Evolutionary conservation across 768 basidiomycete species (phyloP).

Genomic region (Amanita subjunquillea): DNA sequence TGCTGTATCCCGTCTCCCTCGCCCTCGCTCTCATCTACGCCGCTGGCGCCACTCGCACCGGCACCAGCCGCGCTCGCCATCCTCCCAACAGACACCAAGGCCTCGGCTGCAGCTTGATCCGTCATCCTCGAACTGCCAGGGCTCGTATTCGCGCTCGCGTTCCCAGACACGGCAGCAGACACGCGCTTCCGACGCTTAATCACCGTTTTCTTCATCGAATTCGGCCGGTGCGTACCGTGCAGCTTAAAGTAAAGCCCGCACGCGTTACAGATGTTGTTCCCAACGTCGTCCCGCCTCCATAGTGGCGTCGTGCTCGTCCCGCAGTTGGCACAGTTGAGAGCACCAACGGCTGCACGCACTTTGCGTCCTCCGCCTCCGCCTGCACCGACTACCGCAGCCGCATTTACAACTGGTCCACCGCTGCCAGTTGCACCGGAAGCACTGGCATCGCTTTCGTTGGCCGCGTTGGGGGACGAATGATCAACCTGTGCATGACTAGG

Average conservation of each 20-base stretch:
- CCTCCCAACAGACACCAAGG: conserved; percentile 76
- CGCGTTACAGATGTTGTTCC: conserved; percentile 92
- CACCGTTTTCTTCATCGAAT: conserved; percentile 98
- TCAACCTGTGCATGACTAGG: conserved; percentile 3
- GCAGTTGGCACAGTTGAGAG: conserved; percentile 80
- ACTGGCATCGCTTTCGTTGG: conserved; percentile 9
- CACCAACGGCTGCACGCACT: conserved; percentile 44
- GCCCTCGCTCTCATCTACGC: conserved; percentile 33
- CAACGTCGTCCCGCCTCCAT: conserved; percentile 84
- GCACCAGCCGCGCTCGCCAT: conserved; percentile 16
- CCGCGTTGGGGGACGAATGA: conserved; percentile 9
- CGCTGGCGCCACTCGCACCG: conserved; percentile 21
- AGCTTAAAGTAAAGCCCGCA: conserved; percentile 98
- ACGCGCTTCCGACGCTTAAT: conserved; percentile 98
- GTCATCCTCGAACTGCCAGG: conserved; percentile 34
- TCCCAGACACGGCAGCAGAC: conserved; percentile 65
- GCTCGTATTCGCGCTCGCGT: conserved; percentile 7
- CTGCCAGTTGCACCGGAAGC: conserved; percentile 14
- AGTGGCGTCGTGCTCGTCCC: conserved; percentile 84
- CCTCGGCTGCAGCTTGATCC: conserved; percentile 85
- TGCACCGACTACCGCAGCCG: conserved; percentile 9
- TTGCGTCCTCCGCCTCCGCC: conserved; percentile 21
- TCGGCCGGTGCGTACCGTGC: conserved; percentile 93
- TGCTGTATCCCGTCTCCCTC: conserved; percentile 24
- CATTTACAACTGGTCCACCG: conserved; percentile 24